phyloP scores from a whole-genome alignment of 1,139 yeast species.

The Pichia sp. region DNA sequence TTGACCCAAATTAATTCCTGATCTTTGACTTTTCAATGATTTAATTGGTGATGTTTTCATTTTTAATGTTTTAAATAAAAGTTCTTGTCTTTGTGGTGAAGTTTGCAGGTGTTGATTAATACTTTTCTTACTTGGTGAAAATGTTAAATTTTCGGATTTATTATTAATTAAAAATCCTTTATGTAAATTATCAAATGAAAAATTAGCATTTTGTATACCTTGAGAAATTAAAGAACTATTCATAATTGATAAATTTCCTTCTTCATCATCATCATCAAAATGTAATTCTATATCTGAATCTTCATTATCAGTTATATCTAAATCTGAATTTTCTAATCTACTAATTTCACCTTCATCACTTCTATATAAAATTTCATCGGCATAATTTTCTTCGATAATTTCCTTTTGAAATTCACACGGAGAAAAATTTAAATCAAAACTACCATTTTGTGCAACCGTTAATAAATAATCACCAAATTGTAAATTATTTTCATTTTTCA shows the following conservation, averaged over 20 bases:
- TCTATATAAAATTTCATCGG: slow-evolving; percentile 9
- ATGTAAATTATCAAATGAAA: too few relatives aligned
- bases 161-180: too few relatives aligned
- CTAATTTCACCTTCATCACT: slow-evolving; percentile 13
- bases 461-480: slow-evolving; percentile 15
- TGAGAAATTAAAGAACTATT: slow-evolving; percentile 5
- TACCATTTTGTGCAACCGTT: slow-evolving; percentile 2
- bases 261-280: background rate
- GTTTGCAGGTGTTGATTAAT: background rate
- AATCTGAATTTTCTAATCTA: slow-evolving; percentile 14
- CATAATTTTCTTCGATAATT: background rate
- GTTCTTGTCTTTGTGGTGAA: slow-evolving; percentile 6
- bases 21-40: slow-evolving; percentile 10
- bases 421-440: too few relatives aligned
- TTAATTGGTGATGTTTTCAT: slow-evolving; percentile 11
- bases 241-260: background rate
- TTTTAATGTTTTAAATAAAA: slow-evolving; percentile 6
- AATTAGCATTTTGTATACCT: background rate
- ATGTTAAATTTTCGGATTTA: too few relatives aligned
- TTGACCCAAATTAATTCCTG: slow-evolving; percentile 13
- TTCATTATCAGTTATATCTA: slow-evolving; percentile 3
- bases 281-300: slow-evolving; percentile 1
- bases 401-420: too few relatives aligned
- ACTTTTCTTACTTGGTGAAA: slow-evolving; percentile 8
- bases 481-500: slow-evolving; percentile 5